Percentiles rank a stretch among this genome's conserved stretches.
These are phyloP conservation scores for Tolypocladium inflatum DNA, from an alignment of 2,329 filamentous ascomycete genomes.

Conservation along the genomic window DNA sequence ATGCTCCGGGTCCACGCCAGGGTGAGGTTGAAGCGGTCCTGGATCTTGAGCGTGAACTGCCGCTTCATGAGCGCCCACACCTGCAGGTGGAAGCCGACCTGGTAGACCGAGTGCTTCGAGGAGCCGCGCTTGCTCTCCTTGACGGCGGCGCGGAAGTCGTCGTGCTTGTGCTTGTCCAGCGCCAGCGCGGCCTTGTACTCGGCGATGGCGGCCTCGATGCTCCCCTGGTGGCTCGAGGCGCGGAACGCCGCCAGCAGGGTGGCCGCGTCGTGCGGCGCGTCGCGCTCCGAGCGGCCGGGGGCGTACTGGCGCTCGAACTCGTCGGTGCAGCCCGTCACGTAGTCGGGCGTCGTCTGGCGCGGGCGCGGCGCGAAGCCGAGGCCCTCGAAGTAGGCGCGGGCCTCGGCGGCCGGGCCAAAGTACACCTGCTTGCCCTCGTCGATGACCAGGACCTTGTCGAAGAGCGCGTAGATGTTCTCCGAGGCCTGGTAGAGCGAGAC, in stretches of 20 bases:
- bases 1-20: conserved; percentile 62
- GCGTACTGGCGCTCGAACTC: conserved; percentile 75
- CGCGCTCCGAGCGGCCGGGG: conserved; percentile 51
- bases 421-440: conserved; percentile 68
- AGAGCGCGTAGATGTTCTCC: conserved; percentile 69
- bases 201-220: conserved; percentile 55
- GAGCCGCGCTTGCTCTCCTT: conserved; percentile 68
- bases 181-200: conserved; percentile 56
- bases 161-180: conserved; percentile 56
- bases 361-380: conserved; percentile 68
- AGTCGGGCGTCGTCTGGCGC: conserved; percentile 73
- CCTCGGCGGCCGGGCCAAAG: conserved; percentile 60
- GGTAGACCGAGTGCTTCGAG: conserved; percentile 70
- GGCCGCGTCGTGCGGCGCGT: conserved; percentile 60
- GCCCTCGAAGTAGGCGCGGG: conserved; percentile 64
- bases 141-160: conserved; percentile 70
- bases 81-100: conserved; percentile 73
- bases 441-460: conserved; percentile 79
- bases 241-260: conserved; percentile 62
- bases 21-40: conserved; percentile 69
- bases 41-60: conserved; percentile 77
- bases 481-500: conserved; percentile 81
- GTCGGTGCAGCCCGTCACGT: conserved; percentile 73
- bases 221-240: conserved; percentile 47
- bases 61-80: conserved; percentile 76